Evolutionary conservation across 305 asterid genomes (phyloP), one percentile per base, ranked within the genome.

Genomic region (Fraxinus baroniana): DNA sequence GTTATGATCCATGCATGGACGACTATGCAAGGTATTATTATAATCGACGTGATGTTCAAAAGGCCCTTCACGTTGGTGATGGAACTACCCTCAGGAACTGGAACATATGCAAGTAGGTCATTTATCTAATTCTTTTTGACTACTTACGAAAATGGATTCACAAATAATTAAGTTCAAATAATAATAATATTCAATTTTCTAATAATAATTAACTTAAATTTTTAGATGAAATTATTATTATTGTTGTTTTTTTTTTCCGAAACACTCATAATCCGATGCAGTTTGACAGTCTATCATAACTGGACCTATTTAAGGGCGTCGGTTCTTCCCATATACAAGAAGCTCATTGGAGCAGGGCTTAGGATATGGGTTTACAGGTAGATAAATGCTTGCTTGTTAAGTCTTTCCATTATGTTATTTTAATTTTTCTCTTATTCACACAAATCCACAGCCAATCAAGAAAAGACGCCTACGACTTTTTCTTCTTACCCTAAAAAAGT

Each of bases 301-400:
- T 95, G 99, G 98, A 70, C 87, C 22, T 89, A 91, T 83, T 39
- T 90, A 20, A 93, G 84, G 87, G 89, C 81, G 46, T 93, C 99
- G 0, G 92, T 95, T 70, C 91, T 93, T 82, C 99, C 98, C 0
- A 92, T 94, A 82, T 95, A 95, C 82, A 89, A 85, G 91, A 95
- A 95, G 85, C 97, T 95, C 80, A 94, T 95, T 52, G 89, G 86
- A 7, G 90, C 92, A 41, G 92, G 94, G 60, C 93, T 93, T 80
- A 85, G 93, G 82, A 93, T 95, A 76, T 95, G 97, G 99, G 90
- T 95, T 12, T 95, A 94, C 89, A 95, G 99, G 99, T 95, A 85
- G 0, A 79, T 66, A 73, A 28, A 49, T 49, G 62, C 62, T 49
- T 17, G 62, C 62, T 49, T 49, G 7, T 17, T 1, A 49, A 15